A percentile compares a stretch with the other conserved stretches of the same genome.
These are phyloP conservation scores for Thoreauomyces humboldtii DNA, from an alignment of 192 early-diverging fungal species.

Conservation along the genomic window DNA sequence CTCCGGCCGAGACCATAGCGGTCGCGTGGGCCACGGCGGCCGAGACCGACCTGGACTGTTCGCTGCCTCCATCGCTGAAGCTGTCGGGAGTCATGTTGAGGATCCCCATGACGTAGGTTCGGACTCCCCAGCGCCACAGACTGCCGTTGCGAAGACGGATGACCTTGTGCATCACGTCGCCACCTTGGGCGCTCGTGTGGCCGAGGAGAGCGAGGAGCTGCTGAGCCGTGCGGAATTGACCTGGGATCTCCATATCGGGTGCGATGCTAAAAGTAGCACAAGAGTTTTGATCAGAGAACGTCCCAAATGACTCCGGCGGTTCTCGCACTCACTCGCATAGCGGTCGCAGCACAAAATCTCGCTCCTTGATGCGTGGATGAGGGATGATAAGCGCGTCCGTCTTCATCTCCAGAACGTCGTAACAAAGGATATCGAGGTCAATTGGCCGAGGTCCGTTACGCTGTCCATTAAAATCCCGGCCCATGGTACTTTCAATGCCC, in stretches of 20 bases:
- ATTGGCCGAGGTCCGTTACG: constrained; percentile 88
- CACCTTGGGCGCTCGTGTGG: constrained; percentile 34
- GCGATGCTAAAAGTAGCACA: constrained; percentile 76
- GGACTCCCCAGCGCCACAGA: constrained; percentile 61
- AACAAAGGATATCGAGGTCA: constrained; percentile 96
- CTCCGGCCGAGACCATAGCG: constrained; percentile 71
- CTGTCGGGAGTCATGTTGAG: constrained; percentile 96
- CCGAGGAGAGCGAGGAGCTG: constrained; percentile 63
- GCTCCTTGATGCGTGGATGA: constrained; percentile 82
- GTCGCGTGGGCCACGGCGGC: constrained; percentile 65
- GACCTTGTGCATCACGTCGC: constrained; percentile 39
- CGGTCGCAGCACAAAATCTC: constrained; percentile 92
- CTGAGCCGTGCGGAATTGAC: constrained; percentile 71
- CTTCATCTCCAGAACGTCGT: constrained; percentile 71
- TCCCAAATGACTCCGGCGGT: too few relatives aligned
- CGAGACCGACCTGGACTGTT: constrained; percentile 51
- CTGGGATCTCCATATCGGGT: constrained; percentile 83
- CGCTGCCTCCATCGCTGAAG: constrained; percentile 87
- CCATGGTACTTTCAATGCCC: constrained; percentile 78
- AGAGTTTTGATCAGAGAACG: background rate
- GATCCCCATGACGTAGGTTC: constrained; percentile 91
- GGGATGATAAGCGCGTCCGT: constrained; percentile 76
- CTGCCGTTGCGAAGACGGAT: constrained; percentile 35
- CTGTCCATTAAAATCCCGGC: constrained; percentile 60
- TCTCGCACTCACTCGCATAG: constrained; percentile 89